Conservation (phyloP, 192 early-diverging fungal genomes). For the Coemansia sp. region DNA sequence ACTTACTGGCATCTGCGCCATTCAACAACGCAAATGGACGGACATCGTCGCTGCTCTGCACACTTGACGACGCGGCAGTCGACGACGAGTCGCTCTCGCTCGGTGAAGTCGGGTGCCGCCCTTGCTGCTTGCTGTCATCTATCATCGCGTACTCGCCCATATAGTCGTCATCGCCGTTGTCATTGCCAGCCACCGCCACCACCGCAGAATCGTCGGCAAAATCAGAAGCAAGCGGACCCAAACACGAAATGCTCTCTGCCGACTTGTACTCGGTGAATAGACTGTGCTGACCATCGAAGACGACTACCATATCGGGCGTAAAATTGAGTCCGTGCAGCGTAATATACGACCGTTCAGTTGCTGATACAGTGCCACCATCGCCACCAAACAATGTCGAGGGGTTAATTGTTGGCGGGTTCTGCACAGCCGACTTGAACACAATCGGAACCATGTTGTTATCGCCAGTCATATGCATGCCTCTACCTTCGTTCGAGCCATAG, state of each 20-base stretch:
- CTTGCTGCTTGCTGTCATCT: conserved; percentile 1
- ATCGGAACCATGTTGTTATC: conserved; percentile 38
- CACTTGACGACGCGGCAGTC: conserved; percentile 7
- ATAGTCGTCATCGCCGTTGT: not conserved
- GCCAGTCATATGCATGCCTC: conserved; percentile 11
- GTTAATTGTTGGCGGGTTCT: conserved; percentile 46
- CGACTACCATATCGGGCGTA: conserved; percentile 68
- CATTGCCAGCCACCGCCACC: not conserved
- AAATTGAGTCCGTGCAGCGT: conserved; percentile 75
- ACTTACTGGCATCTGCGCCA: not conserved
- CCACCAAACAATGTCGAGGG: conserved; percentile 25
- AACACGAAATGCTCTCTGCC: conserved; percentile 44
- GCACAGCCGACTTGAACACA: conserved; percentile 47
- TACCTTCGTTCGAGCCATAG: not conserved
- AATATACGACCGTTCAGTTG: conserved; percentile 51
- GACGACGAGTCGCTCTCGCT: conserved; percentile 49
- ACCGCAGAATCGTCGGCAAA: conserved; percentile 12
- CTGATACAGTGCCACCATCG: conserved; percentile 14
- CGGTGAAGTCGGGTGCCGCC: conserved; percentile 44
- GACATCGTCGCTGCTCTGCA: conserved; percentile 23
- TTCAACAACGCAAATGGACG: conserved; percentile 11
- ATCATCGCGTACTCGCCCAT: not conserved
- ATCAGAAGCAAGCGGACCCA: conserved; percentile 48
- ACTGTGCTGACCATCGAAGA: conserved; percentile 66
- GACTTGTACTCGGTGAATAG: conserved; percentile 51